phyloP scores from a whole-genome alignment of 2,329 filamentous ascomycete species.

The Fusarium coffeatum region DNA sequence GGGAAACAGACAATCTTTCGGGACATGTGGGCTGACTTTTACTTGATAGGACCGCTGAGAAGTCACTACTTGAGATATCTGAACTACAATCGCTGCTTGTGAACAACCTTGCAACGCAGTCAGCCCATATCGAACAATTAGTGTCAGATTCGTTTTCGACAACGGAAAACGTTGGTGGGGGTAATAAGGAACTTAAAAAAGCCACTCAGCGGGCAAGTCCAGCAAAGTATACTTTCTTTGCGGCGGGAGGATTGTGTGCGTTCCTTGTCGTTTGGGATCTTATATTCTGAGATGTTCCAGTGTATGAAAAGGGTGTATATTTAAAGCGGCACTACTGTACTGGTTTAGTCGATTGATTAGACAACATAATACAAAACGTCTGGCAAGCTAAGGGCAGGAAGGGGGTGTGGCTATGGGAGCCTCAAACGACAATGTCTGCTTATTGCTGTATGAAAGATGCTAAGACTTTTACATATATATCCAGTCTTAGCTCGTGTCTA shows the following conservation, averaged over 20 bases:
- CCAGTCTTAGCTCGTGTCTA: not conserved
- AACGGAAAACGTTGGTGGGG: constrained; percentile 85
- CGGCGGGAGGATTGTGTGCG: constrained; percentile 78
- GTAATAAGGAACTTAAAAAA: constrained; percentile 91
- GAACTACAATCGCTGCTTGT: constrained; percentile 92
- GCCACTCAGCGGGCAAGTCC: constrained; percentile 78
- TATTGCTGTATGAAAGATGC: not conserved
- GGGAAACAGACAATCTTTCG: not conserved
- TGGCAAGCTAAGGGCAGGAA: not conserved
- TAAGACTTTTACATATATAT: not conserved
- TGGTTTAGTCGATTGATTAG: not conserved
- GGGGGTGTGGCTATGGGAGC: constrained; percentile 6
- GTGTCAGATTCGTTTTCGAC: constrained; percentile 86
- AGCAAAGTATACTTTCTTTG: constrained; percentile 83
- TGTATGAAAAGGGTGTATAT: not conserved
- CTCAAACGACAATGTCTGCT: not conserved
- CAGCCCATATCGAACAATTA: constrained; percentile 88
- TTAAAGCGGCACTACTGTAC: not conserved
- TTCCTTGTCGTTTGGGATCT: constrained; percentile 84
- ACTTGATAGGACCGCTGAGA: constrained; percentile 78
- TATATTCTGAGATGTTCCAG: constrained; percentile 57
- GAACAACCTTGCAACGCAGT: constrained; percentile 84
- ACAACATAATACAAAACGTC: not conserved
- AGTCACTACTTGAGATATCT: constrained; percentile 90
- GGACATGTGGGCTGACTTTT: constrained; percentile 29